Evolutionary conservation across 768 basidiomycete genomes (phyloP), one percentile per base, ranked within the genome.

Genomic region (Candolleomyces eurysporus): DNA sequence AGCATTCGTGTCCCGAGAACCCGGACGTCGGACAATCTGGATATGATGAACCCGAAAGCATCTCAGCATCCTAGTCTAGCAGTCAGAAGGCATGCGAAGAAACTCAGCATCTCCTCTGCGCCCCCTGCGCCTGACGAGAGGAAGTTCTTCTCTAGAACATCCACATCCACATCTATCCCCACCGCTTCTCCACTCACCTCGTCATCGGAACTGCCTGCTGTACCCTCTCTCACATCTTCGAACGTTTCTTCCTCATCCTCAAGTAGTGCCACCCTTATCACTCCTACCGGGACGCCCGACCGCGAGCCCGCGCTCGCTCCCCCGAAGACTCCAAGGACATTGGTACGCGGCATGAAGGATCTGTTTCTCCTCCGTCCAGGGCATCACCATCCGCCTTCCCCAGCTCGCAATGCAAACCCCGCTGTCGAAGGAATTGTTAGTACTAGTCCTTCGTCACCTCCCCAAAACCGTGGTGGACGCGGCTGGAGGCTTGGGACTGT

Each of bases 1-100:
- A 90, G 88, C 55, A 82, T 91, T 21, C 81, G 87, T 26, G 83
- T 90, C 50, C 82, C 84, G 30, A 77, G 89, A 59, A 79, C 83
- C 63, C 84, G 77, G 70, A 83, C 85, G 61, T 76, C 82, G 31
- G 70, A 72, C 26, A 68, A 65, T 43, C 48, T 73, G 39, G 79
- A 79, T 50, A 68, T 77, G 10, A 58, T 68, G 26, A 75, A 76
- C 31, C 68, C 60, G 45, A 58, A 62, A 43, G 42, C 13, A 60
- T 64, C 66, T 17, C 68, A 64, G n/a, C 64, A 62, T 4, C 67
- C 67, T 31, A 59, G 43, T 32, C 65, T 71, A 4, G 63, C 70
- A 5, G 57, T 61, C 11, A 68, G 70, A 36, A 66, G 67, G 43
- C 77, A 75, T 39, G 65, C 67, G n/a, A 76, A 73, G 59, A 74